Evolutionary conservation across 2,329 filamentous ascomycete genomes (phyloP), one percentile per base, ranked within the genome.

Genomic region (Monosporascus sp.): DNA sequence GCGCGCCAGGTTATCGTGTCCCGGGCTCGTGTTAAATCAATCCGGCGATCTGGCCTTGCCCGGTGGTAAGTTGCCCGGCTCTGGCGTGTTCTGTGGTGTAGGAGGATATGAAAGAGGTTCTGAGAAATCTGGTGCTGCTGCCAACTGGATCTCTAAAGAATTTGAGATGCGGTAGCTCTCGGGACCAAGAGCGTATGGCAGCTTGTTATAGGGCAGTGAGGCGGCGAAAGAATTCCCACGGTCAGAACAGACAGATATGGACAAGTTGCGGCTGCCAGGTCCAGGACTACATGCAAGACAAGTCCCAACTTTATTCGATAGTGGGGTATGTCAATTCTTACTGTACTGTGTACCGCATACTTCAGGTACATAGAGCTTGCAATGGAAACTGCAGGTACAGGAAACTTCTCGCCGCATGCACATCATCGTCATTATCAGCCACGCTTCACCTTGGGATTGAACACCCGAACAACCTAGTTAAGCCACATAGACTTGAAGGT

Each of bases 191-290:
- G 35, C 20, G 17, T 46, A 15, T 9, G 36, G 39, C 20, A 20
- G 38, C 17, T 11, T 35, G 50, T 17, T 45, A 38, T 25, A 18
- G 17, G 17, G 25, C 27, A 38, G 36, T n/a, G 22, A 27, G 25
- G 36, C 17, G 24, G 20, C 14, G n/a, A 36, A 15, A 39, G 4
- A 35, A 35, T 35, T 35, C 31, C 31, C 11, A 35, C 31, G 4
- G 31, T 35, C 31, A 35, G 31, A 35, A 35, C 31, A 37, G 45
- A 35, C 31, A 37, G 45, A 45, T 54, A 54, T 54, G 53, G 50
- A 54, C 53, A 54, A 52, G 53, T 54, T 54, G 53, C 53, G 50
- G 50, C 36, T 45, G 44, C 44, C 39, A 44, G 39, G 15, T 7
- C 39, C n/a, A 44, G 39, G 39, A 14, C 39, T 7, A 7, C 39